Base-by-base conservation (phyloP, 1,284 basidiomycete genomes). In the Austropuccinia psidii region DNA sequence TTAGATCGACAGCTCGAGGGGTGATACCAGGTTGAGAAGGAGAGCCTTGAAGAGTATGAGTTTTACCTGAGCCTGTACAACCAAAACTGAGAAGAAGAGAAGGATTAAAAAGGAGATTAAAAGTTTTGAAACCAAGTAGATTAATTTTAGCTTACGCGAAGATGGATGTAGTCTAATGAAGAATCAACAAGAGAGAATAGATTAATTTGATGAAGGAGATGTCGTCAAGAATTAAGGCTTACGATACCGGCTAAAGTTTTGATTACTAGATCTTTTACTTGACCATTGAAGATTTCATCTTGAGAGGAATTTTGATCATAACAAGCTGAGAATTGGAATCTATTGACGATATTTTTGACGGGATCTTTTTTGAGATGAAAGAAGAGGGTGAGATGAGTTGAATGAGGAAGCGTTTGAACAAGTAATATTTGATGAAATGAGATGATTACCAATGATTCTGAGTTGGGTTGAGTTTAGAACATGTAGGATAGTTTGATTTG, bases 11-110 rank as follows among this genome's bases (percentile, higher is more conserved):
- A 24, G 67, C 67, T 15, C 67, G 6, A 11, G 67, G 67, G 3
- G 67, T 70, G 31, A 70, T 70, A 17, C 67, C 67, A 11, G 67
- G 67, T 37, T 70, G 54, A 9, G 27, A 35, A n/a, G 67, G 39
- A 6, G 67, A 47, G 15, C 67, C 67, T 50, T 70, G 67, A 8
- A 70, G 45, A 13, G 67, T 70, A 31, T 70, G 67, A 8, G 67
- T 70, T 52, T 70, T 70, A 35, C 67, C 67, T 15, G 67, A 70
- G 33, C 67, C 67, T n/a, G 67, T 70, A 50, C 67, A 70, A 15
- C 67, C 67, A 39, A 70, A 70, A 19, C 67, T 70, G 41, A 55
- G 24, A 43, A 29, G 29, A 62, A 29, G 35, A 31, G 29, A 41
- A 9, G 27, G 19, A 50, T 49, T 19, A 6, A 21, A 9, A 43